phyloP scores from a whole-genome alignment of 2,329 filamentous ascomycete genomes.

The Penicillium sp. region DNA sequence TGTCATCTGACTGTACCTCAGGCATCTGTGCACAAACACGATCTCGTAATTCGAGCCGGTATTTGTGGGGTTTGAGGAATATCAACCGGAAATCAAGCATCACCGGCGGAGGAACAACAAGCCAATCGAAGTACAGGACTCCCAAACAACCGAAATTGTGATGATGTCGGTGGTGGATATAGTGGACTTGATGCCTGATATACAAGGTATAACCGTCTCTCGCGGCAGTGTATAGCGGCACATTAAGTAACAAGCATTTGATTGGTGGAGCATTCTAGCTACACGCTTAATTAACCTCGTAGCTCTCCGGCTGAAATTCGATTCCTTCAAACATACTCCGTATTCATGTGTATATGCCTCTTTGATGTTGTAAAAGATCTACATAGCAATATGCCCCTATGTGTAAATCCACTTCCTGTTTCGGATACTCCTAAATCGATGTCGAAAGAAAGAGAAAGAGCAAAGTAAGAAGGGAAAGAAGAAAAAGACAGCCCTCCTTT shows the following conservation, averaged over 20 bases:
- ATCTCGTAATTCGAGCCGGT: background rate
- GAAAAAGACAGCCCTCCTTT: too few relatives aligned
- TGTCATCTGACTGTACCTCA: background rate
- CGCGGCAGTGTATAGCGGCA: background rate
- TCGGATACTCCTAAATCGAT: too few relatives aligned
- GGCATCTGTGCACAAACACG: background rate
- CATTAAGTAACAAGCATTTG: background rate
- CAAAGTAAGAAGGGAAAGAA: too few relatives aligned
- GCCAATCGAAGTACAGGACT: background rate
- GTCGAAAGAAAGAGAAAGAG: too few relatives aligned
- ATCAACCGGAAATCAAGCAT: background rate
- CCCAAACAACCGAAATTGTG: slow-evolving; percentile 1
- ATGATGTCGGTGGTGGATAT: slow-evolving; percentile 1
- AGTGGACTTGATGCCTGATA: background rate
- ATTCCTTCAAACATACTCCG: too few relatives aligned
- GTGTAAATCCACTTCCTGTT: too few relatives aligned
- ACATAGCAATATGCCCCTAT: too few relatives aligned
- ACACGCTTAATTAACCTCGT: too few relatives aligned
- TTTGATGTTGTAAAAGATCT: too few relatives aligned
- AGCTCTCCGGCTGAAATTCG: too few relatives aligned
- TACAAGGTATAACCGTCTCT: background rate
- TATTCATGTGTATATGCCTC: too few relatives aligned
- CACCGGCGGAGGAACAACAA: background rate
- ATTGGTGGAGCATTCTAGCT: background rate
- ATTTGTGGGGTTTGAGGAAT: background rate